phyloP scores from a whole-genome alignment of 495 filamentous ascomycete species.

The Penicillium malachiteum region DNA sequence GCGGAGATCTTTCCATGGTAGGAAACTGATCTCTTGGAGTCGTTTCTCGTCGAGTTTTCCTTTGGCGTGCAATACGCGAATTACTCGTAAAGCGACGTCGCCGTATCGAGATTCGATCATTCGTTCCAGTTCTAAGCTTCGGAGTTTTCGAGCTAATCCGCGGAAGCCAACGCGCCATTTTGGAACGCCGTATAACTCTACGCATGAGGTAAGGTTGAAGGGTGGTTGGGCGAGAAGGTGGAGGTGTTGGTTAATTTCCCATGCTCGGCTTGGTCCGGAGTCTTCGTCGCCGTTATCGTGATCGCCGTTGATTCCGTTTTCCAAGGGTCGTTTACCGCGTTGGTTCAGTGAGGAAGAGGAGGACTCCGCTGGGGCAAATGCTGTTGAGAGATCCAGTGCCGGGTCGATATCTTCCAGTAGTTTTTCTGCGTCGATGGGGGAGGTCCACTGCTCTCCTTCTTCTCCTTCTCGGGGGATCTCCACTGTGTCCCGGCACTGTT shows the following conservation, averaged over 20 bases:
- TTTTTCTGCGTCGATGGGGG: slow-evolving; percentile 35
- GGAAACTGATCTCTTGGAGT: slow-evolving; percentile 67
- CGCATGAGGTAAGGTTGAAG: slow-evolving; percentile 58
- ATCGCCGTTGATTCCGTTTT: slow-evolving; percentile 42
- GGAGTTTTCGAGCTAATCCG: slow-evolving; percentile 62
- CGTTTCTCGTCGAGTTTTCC: slow-evolving; percentile 92
- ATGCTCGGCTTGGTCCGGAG: slow-evolving; percentile 24
- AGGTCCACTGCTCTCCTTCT: slow-evolving; percentile 44
- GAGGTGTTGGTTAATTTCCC: slow-evolving; percentile 74
- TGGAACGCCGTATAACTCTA: slow-evolving; percentile 49
- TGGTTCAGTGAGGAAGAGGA: slow-evolving; percentile 19
- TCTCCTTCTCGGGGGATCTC: slow-evolving; percentile 55
- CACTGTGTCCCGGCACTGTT: slow-evolving; percentile 63
- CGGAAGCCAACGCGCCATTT: slow-evolving; percentile 81
- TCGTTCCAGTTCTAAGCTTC: slow-evolving; percentile 72
- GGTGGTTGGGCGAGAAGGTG: slow-evolving; percentile 70
- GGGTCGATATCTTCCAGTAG: slow-evolving; percentile 41
- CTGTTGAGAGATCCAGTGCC: slow-evolving; percentile 37
- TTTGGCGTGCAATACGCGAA: slow-evolving; percentile 76
- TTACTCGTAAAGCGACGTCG: slow-evolving; percentile 69
- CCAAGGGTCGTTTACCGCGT: slow-evolving; percentile 37
- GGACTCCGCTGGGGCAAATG: slow-evolving; percentile 36
- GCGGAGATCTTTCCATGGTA: slow-evolving; percentile 78
- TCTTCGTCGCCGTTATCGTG: slow-evolving; percentile 9
- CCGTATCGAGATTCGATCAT: slow-evolving; percentile 75